These are phyloP conservation scores for Chaetomidium leptoderma DNA, from an alignment of 495 filamentous ascomycete genomes.

Conservation along the genomic window DNA sequence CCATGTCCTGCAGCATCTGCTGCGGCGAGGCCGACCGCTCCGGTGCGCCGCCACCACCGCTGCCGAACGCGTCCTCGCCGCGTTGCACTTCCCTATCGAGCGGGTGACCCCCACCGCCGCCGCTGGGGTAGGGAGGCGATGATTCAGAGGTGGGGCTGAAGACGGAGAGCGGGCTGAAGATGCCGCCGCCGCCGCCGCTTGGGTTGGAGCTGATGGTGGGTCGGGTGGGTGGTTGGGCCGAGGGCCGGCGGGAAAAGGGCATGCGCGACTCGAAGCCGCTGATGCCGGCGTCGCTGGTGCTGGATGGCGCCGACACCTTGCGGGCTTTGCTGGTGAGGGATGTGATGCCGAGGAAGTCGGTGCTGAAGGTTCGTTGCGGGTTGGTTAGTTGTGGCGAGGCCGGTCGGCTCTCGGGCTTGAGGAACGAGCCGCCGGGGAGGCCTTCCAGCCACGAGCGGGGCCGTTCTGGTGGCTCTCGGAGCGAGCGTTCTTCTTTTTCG, in stretches of 20 bases:
- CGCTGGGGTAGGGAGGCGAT: conserved; percentile 4
- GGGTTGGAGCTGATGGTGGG: conserved; percentile 17
- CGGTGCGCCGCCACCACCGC: conserved; percentile 18
- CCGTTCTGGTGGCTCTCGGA: conserved; percentile 66
- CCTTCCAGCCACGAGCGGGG: conserved; percentile 69
- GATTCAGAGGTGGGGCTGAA: conserved; percentile 37
- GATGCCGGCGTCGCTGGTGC: conserved; percentile 39
- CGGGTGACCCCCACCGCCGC: conserved; percentile 47
- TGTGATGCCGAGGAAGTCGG: conserved; percentile 44
- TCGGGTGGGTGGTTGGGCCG: conserved; percentile 36
- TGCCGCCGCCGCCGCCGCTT: conserved; percentile 15
- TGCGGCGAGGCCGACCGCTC: conserved; percentile 61
- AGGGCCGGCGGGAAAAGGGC: conserved; percentile 35
- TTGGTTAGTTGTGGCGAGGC: conserved; percentile 43
- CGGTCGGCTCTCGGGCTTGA: conserved; percentile 42
- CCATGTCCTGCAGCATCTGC: conserved; percentile 76
- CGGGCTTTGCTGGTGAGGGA: conserved; percentile 40
- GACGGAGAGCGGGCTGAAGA: conserved; percentile 30
- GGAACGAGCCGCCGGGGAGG: conserved; percentile 33
- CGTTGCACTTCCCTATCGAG: conserved; percentile 54
- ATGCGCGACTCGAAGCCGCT: conserved; percentile 24
- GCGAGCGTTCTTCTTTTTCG: conserved; percentile 63
- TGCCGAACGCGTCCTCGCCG: conserved; percentile 61
- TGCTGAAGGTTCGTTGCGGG: conserved; percentile 45
- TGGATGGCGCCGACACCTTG: conserved; percentile 44